Evolutionary conservation across 345 rosid species (phyloP).

Genomic region (Viola odorata): DNA sequence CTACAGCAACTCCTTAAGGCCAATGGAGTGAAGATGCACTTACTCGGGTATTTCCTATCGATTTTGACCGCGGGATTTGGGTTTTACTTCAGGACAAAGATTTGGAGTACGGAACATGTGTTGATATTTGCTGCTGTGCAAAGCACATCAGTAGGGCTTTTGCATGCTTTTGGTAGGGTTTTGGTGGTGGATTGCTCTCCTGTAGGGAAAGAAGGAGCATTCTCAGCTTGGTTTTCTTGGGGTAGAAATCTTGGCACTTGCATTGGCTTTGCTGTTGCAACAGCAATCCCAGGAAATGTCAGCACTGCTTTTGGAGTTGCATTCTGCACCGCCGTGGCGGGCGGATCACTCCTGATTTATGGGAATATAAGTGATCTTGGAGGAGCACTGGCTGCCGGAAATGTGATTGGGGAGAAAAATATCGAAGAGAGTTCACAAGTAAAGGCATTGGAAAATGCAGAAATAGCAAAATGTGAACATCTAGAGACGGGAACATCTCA

Average conservation of each 20-base stretch:
- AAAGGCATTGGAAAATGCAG: too few species aligned
- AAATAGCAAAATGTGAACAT: too few species aligned
- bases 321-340: constrained; percentile 22
- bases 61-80: constrained; percentile 40
- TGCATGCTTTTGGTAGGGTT: constrained; percentile 46
- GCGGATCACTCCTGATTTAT: constrained; percentile 35
- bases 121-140: constrained; percentile 44
- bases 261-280: constrained; percentile 45
- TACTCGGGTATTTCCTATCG: constrained; percentile 42
- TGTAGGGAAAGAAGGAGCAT: constrained; percentile 45
- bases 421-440: constrained; percentile 1
- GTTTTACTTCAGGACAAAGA: constrained; percentile 27
- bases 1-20: constrained; percentile 36
- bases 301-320: constrained; percentile 36
- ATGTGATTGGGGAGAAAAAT: constrained; percentile 17
- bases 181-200: constrained; percentile 48
- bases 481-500: too few species aligned
- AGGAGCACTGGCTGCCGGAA: constrained; percentile 47
- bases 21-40: constrained; percentile 44
- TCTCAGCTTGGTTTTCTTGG: constrained; percentile 50
- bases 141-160: constrained; percentile 42
- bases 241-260: constrained; percentile 38
- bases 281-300: constrained; percentile 32
- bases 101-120: constrained; percentile 36
- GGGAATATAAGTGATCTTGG: constrained; percentile 48